Evolutionary conservation across 768 basidiomycete genomes (phyloP), one percentile per base, ranked within the genome.

Genomic region (Trametes villosa): DNA sequence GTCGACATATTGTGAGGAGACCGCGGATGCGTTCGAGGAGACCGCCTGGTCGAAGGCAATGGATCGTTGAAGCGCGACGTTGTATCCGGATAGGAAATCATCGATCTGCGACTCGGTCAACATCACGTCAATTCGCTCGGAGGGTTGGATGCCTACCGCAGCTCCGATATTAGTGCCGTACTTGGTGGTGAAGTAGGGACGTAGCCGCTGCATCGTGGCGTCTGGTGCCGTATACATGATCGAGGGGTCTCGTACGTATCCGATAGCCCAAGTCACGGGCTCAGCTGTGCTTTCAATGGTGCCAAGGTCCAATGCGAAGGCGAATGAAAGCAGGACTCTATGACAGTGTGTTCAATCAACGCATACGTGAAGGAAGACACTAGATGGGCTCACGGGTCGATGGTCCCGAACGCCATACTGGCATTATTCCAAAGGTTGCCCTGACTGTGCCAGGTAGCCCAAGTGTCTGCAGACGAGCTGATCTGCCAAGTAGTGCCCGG

Each of bases 261-360:
- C 72, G 11, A 75, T 56, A 0, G 70, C 55, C 71, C 71, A 74
- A 1, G 71, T 66, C 12, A 70, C 57, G 0, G 74, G 66, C 1
- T 30, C 45, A 8, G 58, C 40, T 0, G 68, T 69, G 22, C 48
- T 42, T 15, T 41, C 33, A n/a, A 72, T 68, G 9, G 3, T 55
- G 2, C 74, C 72, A 4, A 74, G 68, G 42, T 74, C 66, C 1
- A 65, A 55, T 1, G 74, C 49, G 22, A 75, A 58, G 9, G 60
- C 72, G 52, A 65, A 72, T 4, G 70, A 68, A 3, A 61, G 29
- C 45, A 65, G 71, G 1, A 22, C 45, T 4, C 58, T 49, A 27
- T 1, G 3, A n/a, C n/a, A n/a, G n/a, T n/a, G 20, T 9, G 11
- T 26, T 13, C 27, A 27, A 8, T 8, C 6, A 30, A 30, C 46